A percentile compares a stretch with the other conserved stretches of the same genome.
These are phyloP conservation scores for rapeseed (Brassica napus) DNA, from an alignment of 345 rosid genomes.

Conservation along the genomic window DNA sequence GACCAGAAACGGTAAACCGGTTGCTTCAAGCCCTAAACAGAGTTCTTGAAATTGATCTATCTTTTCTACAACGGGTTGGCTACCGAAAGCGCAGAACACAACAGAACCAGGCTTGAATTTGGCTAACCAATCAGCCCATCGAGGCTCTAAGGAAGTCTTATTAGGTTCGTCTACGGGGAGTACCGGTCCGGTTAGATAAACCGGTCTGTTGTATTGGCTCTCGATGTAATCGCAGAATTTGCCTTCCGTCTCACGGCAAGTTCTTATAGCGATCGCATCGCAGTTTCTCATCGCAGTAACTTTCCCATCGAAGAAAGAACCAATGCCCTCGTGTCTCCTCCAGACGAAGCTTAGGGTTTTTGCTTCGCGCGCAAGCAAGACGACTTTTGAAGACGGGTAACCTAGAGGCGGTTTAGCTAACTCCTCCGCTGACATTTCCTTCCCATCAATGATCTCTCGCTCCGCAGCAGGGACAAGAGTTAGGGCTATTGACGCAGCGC, in stretches of 20 bases:
- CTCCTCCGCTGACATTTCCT: slow-evolving; percentile 47
- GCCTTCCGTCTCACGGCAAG: slow-evolving; percentile 68
- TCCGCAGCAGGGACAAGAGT: slow-evolving; percentile 59
- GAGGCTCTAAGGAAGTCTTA: slow-evolving; percentile 41
- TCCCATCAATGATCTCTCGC: slow-evolving; percentile 40
- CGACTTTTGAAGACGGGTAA: slow-evolving; percentile 55
- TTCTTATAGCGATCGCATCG: slow-evolving; percentile 63
- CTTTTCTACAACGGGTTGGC: slow-evolving; percentile 53
- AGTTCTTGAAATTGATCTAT: slow-evolving; percentile 66
- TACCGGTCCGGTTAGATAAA: slow-evolving; percentile 65
- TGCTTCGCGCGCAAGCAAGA: slow-evolving; percentile 53
- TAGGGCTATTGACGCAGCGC: slow-evolving; percentile 59
- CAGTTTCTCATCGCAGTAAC: slow-evolving; percentile 46
- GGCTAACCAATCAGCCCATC: slow-evolving; percentile 59
- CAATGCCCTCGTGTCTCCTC: slow-evolving; percentile 49
- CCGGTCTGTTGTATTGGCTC: slow-evolving; percentile 49
- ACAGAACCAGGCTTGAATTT: slow-evolving; percentile 52
- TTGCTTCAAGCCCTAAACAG: slow-evolving; percentile 57
- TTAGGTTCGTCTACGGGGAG: slow-evolving; percentile 39
- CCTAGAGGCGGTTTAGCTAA: slow-evolving; percentile 53
- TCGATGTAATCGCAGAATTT: slow-evolving; percentile 56
- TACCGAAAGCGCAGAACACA: slow-evolving; percentile 70
- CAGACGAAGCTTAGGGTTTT: slow-evolving; percentile 45
- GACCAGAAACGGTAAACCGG: slow-evolving; percentile 58
- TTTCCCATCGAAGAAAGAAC: slow-evolving; percentile 56